Percentiles rank a stretch among this genome's conserved stretches.
These are phyloP conservation scores for Akanthomyces dipterigenus DNA, from an alignment of 2,329 filamentous ascomycete species.

Conservation along the genomic window DNA sequence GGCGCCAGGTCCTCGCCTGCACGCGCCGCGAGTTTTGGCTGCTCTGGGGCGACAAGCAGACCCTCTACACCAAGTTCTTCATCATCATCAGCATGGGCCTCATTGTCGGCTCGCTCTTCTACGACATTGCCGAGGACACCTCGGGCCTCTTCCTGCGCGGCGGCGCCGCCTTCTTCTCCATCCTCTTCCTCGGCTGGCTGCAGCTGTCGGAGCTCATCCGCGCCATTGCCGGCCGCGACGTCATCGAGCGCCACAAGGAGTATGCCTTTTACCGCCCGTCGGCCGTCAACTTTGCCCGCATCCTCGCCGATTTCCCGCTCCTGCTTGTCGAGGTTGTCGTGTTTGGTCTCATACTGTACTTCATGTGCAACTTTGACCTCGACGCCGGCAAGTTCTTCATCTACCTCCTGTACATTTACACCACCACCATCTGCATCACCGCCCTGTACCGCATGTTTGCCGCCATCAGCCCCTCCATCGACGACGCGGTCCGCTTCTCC, in stretches of 20 bases:
- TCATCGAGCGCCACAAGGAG: slow-evolving; percentile 42
- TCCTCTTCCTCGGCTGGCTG: slow-evolving; percentile 53
- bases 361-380: slow-evolving; percentile 64
- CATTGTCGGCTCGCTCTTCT: slow-evolving; percentile 74
- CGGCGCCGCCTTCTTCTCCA: slow-evolving; percentile 41
- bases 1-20: slow-evolving; percentile 61
- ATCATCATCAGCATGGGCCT: slow-evolving; percentile 68
- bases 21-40: slow-evolving; percentile 73
- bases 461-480: slow-evolving; percentile 49
- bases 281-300: slow-evolving; percentile 47
- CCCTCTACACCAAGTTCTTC: slow-evolving; percentile 71
- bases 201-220: slow-evolving; percentile 73
- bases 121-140: slow-evolving; percentile 54
- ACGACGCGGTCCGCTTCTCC: slow-evolving; percentile 54
- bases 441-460: slow-evolving; percentile 54
- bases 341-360: slow-evolving; percentile 69
- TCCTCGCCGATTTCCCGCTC: slow-evolving; percentile 50
- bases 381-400: slow-evolving; percentile 61
- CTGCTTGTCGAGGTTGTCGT: slow-evolving; percentile 56
- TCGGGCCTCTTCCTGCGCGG: slow-evolving; percentile 53
- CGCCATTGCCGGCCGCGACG: slow-evolving; percentile 62
- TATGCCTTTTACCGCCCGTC: slow-evolving; percentile 48
- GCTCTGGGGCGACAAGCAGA: slow-evolving; percentile 65
- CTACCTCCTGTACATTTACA: slow-evolving; percentile 55
- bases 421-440: slow-evolving; percentile 47